Evolutionary conservation across 139 green algal species (phyloP).

Genomic region (Asterochloris sp.): DNA sequence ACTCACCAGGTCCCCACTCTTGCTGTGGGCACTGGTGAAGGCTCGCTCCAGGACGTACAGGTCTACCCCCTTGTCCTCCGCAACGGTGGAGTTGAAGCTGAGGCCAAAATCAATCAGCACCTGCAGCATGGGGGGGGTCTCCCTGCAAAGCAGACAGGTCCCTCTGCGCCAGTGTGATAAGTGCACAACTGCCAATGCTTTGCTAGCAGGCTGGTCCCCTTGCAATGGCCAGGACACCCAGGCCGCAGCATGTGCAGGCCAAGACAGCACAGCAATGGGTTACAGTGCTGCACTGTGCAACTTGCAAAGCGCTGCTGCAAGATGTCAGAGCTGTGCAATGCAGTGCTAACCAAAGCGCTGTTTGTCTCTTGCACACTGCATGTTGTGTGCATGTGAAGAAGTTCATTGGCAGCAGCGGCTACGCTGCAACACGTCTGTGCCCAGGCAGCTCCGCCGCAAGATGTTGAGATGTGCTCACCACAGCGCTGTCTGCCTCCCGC

Average conservation of each 20-base stretch:
- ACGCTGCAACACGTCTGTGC: too few species aligned
- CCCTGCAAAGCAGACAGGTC: background rate
- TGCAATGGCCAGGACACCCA: background rate
- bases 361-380: too few species aligned
- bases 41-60: conserved; percentile 89
- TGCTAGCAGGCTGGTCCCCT: background rate
- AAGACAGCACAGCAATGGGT: background rate
- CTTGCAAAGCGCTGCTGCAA: background rate
- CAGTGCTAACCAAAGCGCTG: background rate
- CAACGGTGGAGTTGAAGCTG: conserved; percentile 58
- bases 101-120: conserved; percentile 92
- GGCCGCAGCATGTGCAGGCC: background rate
- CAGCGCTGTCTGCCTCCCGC: conserved; percentile 20
- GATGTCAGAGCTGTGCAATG: background rate
- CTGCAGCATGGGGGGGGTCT: conserved; percentile 11
- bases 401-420: too few species aligned
- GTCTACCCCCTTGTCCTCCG: conserved; percentile 85
- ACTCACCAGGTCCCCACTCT: conserved; percentile 30
- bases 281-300: background rate
- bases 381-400: too few species aligned
- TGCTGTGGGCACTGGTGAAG: conserved; percentile 67
- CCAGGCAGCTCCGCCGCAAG: background rate
- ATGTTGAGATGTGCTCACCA: conserved; percentile 29
- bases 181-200: background rate
- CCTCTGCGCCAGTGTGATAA: background rate